phyloP scores from a whole-genome alignment of 768 basidiomycete species.

The Amanita polypyramis region DNA sequence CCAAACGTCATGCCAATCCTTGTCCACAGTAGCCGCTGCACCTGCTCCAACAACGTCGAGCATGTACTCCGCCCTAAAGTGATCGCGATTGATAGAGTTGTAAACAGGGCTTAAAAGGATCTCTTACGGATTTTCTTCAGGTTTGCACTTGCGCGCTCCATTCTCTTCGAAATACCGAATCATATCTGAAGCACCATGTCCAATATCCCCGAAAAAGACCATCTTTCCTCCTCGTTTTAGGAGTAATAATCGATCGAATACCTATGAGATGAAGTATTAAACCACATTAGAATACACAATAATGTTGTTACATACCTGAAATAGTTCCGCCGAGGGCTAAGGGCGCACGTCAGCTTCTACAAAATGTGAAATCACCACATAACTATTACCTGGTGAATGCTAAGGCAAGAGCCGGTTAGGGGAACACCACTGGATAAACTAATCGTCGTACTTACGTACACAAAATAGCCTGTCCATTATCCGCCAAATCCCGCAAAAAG shows the following conservation, averaged over 20 bases:
- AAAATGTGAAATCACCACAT: background rate
- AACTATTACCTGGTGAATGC: conserved; percentile 31
- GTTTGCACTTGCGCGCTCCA: conserved; percentile 51
- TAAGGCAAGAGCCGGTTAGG: conserved; percentile 10
- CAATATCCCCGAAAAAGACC: conserved; percentile 69
- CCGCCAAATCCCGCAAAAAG: conserved; percentile 67
- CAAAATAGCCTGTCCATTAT: conserved; percentile 80
- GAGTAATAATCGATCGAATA: conserved; percentile 71
- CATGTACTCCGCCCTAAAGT: conserved; percentile 45
- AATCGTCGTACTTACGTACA: conserved; percentile 53
- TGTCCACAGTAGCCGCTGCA: conserved; percentile 38
- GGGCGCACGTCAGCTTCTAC: conserved; percentile 19
- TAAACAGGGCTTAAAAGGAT: background rate
- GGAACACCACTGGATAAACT: background rate
- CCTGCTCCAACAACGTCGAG: conserved; percentile 70
- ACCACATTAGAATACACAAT: background rate
- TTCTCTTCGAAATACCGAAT: conserved; percentile 70
- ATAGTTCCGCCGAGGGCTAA: conserved; percentile 77
- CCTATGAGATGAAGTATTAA: conserved; percentile 17
- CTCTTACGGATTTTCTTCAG: conserved; percentile 64
- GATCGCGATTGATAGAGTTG: background rate
- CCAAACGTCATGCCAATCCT: conserved; percentile 51
- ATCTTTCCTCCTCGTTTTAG: conserved; percentile 69
- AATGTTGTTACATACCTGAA: conserved; percentile 31
- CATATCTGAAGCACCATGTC: conserved; percentile 46